Percentiles rank a stretch among this genome's conserved stretches.
Conservation (phyloP, 306 rosid genomes). For the Macrotyloma uniflorum region DNA sequence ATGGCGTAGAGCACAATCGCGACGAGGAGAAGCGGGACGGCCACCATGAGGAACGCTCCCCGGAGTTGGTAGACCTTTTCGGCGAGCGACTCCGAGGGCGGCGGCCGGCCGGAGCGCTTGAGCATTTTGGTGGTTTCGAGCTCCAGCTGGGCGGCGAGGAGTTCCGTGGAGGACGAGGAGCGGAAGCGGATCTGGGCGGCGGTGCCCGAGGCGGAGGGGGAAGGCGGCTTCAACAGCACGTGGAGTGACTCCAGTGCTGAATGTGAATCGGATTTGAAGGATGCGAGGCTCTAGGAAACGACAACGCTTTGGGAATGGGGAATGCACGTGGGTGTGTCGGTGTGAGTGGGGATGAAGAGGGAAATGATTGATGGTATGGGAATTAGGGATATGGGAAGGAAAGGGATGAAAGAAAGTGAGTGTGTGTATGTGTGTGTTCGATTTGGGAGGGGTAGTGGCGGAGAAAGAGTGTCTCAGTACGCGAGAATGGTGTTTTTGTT, state of each 20-base stretch:
- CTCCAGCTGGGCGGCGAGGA: conserved; percentile 40
- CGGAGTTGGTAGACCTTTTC: conserved; percentile 69
- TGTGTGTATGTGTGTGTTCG: neutral
- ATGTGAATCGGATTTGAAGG: neutral
- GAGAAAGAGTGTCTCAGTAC: neutral
- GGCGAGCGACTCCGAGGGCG: conserved; percentile 51
- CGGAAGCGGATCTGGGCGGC: conserved; percentile 73
- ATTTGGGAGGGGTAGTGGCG: neutral
- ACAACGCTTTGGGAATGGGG: neutral
- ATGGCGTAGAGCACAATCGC: conserved; percentile 58
- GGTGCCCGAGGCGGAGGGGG: conserved; percentile 56
- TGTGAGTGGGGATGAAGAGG: neutral
- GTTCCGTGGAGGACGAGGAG: conserved; percentile 72
- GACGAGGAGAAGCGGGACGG: conserved; percentile 69
- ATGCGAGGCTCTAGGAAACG: neutral
- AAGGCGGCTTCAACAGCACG: conserved; percentile 48
- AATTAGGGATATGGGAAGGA: neutral
- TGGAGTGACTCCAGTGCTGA: conserved; percentile 64
- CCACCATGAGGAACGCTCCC: conserved; percentile 61
- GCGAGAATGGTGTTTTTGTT: neutral
- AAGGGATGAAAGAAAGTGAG: neutral
- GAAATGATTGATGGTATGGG: neutral
- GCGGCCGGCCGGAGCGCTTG: conserved; percentile 55
- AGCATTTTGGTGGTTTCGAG: conserved; percentile 63
- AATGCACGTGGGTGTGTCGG: neutral